A percentile compares a stretch with the other conserved stretches of the same genome.
phyloP scores from a whole-genome alignment of 441 rosid species.

The Adansonia grandidieri region DNA sequence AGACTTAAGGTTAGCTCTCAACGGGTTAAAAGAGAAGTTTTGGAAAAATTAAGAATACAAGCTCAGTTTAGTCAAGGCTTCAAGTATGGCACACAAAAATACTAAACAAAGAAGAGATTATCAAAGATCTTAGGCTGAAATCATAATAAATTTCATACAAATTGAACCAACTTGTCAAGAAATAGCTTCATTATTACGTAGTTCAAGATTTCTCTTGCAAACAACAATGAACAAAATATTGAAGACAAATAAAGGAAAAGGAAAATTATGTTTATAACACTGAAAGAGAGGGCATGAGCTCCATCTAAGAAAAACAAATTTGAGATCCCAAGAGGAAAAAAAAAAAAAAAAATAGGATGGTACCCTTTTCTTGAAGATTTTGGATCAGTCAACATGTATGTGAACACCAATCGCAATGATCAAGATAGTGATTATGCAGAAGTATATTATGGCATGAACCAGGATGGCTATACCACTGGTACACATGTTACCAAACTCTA shows the following conservation, averaged over 20 bases:
- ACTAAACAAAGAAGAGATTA: background rate
- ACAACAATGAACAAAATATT: constrained; percentile 16
- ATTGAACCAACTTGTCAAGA: background rate
- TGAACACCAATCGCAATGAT: no score
- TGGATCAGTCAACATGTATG: constrained; percentile 49
- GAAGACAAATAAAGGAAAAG: background rate
- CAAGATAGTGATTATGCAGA: no score
- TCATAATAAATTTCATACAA: background rate
- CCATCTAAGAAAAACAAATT: background rate
- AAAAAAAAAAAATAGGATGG: background rate
- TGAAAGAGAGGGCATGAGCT: constrained; percentile 13
- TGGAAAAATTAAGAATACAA: no score
- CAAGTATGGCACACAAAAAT: background rate
- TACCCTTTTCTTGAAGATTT: constrained; percentile 21
- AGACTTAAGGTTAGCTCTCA: background rate
- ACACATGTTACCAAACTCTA: no score
- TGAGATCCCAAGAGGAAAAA: background rate
- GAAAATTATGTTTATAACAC: background rate
- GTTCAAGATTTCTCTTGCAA: constrained; percentile 6
- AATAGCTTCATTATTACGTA: constrained; percentile 13
- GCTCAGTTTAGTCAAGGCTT: background rate
- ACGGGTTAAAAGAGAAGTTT: background rate
- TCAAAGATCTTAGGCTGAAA: background rate
- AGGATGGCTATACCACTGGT: no score
- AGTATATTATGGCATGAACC: no score